Conservation (phyloP, 2,329 filamentous ascomycete genomes). For the Aspergillus quadricinctus region DNA sequence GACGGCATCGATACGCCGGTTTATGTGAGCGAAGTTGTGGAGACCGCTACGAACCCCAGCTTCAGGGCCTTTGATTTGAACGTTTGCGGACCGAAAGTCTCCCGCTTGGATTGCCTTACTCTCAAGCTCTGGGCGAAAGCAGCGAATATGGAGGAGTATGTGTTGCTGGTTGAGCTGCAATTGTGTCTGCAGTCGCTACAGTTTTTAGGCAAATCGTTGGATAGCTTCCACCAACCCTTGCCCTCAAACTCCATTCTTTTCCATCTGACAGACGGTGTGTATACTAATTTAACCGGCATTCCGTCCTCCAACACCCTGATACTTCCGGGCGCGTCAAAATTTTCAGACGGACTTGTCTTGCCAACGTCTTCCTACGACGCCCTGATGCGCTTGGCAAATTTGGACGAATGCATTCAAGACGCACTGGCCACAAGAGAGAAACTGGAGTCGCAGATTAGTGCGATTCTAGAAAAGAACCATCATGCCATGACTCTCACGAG, state of each 20-base stretch:
- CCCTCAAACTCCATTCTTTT: conserved; percentile 80
- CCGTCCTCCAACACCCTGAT: conserved; percentile 40
- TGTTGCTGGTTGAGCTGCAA: conserved; percentile 68
- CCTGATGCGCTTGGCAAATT: conserved; percentile 79
- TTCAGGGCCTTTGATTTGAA: conserved; percentile 80
- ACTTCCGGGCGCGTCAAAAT: conserved; percentile 23
- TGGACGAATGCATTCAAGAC: conserved; percentile 89
- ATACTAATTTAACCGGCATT: conserved; percentile 68
- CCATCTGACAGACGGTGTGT: conserved; percentile 80
- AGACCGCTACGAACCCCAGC: conserved; percentile 82
- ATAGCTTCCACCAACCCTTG: conserved; percentile 64
- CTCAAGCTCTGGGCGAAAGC: conserved; percentile 71
- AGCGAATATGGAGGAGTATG: conserved; percentile 49
- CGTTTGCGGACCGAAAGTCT: conserved; percentile 57
- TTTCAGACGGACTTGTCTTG: conserved; percentile 48
- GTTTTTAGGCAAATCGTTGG: conserved; percentile 66
- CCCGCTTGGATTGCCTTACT: conserved; percentile 60
- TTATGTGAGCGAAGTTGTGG: conserved; percentile 82
- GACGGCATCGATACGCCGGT: conserved; percentile 64
- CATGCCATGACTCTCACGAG: conserved; percentile 26
- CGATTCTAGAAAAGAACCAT: conserved; percentile 38
- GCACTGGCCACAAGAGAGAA: conserved; percentile 71
- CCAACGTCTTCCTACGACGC: conserved; percentile 79
- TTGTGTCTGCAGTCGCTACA: conserved; percentile 70
- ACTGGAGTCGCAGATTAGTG: conserved; percentile 73